Evolutionary conservation across 1,284 basidiomycete species (phyloP).

Genomic region (Trichosporon sp.): DNA sequence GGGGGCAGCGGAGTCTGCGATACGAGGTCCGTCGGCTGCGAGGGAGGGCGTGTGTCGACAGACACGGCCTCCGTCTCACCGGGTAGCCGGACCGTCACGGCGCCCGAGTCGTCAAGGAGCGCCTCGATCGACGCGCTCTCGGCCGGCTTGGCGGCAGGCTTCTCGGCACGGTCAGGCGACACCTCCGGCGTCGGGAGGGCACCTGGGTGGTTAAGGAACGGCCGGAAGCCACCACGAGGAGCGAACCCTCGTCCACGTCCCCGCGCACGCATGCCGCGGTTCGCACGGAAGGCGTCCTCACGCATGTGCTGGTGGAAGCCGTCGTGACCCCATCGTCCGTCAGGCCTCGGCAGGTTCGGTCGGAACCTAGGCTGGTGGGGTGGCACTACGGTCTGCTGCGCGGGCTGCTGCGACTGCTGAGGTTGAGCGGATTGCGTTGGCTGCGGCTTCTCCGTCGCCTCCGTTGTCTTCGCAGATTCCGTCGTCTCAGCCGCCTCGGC

Average conservation of each 20-base stretch:
- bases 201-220: conserved; percentile 5
- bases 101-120: conserved; percentile 26
- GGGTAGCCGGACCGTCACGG: conserved; percentile 35
- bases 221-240: conserved; percentile 6
- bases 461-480: conserved; percentile 6
- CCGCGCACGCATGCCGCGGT: conserved; percentile 14
- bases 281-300: conserved; percentile 14
- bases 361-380: conserved; percentile 7
- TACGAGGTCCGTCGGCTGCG: conserved; percentile 5
- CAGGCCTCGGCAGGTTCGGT: conserved; percentile 9
- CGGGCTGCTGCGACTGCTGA: background rate
- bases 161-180: conserved; percentile 16
- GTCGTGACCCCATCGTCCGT: conserved; percentile 41
- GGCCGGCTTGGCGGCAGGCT: conserved; percentile 4
- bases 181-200: conserved; percentile 20
- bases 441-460: conserved; percentile 30
- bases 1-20: conserved; percentile 15
- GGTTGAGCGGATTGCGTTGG: background rate
- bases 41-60: conserved; percentile 10
- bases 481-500: conserved; percentile 14
- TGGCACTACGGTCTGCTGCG: conserved; percentile 2
- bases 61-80: conserved; percentile 16
- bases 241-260: conserved; percentile 15
- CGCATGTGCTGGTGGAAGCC: conserved; percentile 30
- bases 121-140: conserved; percentile 23